Conservation (phyloP, 495 filamentous ascomycete genomes). For the Xylaria scruposa region DNA sequence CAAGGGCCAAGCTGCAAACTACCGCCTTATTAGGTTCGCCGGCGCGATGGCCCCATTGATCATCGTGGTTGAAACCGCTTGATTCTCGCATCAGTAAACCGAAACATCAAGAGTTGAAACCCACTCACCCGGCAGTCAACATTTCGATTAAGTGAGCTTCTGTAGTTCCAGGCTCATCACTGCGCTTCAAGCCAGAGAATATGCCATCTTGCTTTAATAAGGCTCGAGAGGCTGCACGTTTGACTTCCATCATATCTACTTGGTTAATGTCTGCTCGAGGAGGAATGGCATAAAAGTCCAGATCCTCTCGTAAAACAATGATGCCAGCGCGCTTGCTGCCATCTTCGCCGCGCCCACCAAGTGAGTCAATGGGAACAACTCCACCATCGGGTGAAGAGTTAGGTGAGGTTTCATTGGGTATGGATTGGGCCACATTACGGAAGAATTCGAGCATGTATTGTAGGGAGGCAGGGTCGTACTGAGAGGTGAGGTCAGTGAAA, state of each 20-base stretch:
- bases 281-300: conserved; percentile 98
- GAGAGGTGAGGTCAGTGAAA: conserved; percentile 62
- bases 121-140: conserved; percentile 91
- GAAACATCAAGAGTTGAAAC: conserved; percentile 11
- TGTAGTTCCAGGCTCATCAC: conserved; percentile 93
- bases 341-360: conserved; percentile 52
- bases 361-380: conserved; percentile 64
- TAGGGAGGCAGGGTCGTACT: conserved; percentile 96
- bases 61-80: conserved; percentile 95
- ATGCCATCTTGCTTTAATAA: conserved; percentile 92
- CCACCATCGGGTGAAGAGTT: conserved; percentile 66
- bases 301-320: conserved; percentile 93
- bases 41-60: conserved; percentile 94
- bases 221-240: conserved; percentile 87
- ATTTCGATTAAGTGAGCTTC: conserved; percentile 99
- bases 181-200: conserved; percentile 91
- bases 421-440: conserved; percentile 90
- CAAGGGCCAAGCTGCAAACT: conserved; percentile 93
- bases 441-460: conserved; percentile 99
- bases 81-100: conserved; percentile 25
- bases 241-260: conserved; percentile 93
- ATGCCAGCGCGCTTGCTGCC: conserved; percentile 85
- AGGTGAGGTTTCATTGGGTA: conserved; percentile 73
- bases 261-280: conserved; percentile 83
- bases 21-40: conserved; percentile 97